These are phyloP conservation scores for Calocybe indica DNA, from an alignment of 768 basidiomycete genomes.

Conservation along the genomic window DNA sequence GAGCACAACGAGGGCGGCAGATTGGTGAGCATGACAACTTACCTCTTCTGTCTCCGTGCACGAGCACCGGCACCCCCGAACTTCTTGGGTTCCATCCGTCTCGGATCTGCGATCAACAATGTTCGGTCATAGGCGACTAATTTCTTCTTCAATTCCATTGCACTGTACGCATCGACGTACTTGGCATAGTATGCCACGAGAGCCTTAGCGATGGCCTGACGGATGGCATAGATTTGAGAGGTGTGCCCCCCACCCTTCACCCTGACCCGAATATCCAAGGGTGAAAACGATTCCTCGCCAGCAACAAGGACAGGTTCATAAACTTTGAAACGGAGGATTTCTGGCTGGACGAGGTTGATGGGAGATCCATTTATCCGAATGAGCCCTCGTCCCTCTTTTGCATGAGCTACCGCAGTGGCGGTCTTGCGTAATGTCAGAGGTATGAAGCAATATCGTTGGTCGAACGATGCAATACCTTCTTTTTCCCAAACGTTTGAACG, in stretches of 20 bases:
- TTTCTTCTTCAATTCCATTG: conserved; percentile 97
- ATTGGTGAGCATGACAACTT: conserved; percentile 16
- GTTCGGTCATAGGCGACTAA: conserved; percentile 93
- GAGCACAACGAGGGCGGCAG: not conserved
- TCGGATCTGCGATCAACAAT: conserved; percentile 86
- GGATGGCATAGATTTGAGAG: conserved; percentile 97
- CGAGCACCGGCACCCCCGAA: conserved; percentile 98
- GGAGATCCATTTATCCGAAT: conserved; percentile 97
- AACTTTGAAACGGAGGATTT: conserved; percentile 95
- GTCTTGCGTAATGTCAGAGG: conserved; percentile 46
- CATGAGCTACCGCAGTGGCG: conserved; percentile 96
- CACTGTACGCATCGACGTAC: conserved; percentile 95
- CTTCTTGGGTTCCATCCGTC: conserved; percentile 99
- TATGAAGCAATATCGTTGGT: conserved; percentile 7
- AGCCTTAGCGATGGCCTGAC: conserved; percentile 98
- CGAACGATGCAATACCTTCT: conserved; percentile 67
- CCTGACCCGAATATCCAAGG: conserved; percentile 93
- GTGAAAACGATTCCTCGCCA: conserved; percentile 81
- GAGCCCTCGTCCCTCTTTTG: conserved; percentile 92
- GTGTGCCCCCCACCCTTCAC: conserved; percentile 99
- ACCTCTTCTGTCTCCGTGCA: conserved; percentile 98
- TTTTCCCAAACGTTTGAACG: conserved; percentile 99
- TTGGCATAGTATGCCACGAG: conserved; percentile 98
- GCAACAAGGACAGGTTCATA: conserved; percentile 96
- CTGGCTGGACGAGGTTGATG: conserved; percentile 91